Evolutionary conservation across 805 yeast genomes (phyloP).

Genomic region (Debaryomyces castellii): DNA sequence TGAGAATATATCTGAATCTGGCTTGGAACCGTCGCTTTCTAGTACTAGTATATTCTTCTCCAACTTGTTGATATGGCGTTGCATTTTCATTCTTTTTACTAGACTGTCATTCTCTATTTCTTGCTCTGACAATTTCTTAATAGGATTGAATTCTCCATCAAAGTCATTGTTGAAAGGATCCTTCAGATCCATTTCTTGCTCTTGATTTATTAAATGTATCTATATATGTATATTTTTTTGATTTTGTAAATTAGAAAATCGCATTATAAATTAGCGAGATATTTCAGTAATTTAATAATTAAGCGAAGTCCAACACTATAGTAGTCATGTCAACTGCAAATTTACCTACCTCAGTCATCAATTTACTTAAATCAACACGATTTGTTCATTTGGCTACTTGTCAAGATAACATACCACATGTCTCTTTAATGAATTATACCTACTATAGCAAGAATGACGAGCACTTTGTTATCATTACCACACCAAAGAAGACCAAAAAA

Average conservation of each 20-base stretch:
- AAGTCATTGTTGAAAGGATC: constrained; percentile 20
- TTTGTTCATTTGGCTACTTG: constrained; percentile 87
- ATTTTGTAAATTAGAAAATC: neutral
- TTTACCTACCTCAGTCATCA: constrained; percentile 37
- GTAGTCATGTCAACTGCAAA: constrained; percentile 1
- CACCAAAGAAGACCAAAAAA: constrained; percentile 71
- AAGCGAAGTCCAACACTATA: no score
- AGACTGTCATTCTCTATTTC: constrained; percentile 18
- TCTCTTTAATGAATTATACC: constrained; percentile 87
- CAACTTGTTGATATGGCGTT: constrained; percentile 7
- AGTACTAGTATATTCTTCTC: constrained; percentile 3
- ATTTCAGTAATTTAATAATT: neutral
- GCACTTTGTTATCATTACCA: constrained; percentile 66
- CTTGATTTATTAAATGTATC: neutral
- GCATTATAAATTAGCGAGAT: neutral
- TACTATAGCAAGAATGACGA: constrained; percentile 45
- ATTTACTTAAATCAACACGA: constrained; percentile 56
- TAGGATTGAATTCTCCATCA: constrained; percentile 29
- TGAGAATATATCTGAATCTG: neutral
- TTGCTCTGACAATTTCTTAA: constrained; percentile 20
- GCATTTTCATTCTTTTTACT: constrained; percentile 14
- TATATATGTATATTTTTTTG: no score
- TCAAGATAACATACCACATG: constrained; percentile 73
- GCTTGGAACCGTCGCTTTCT: neutral
- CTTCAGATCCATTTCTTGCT: neutral